A percentile compares a stretch with the other conserved stretches of the same genome.
Conservation (phyloP, 345 rosid genomes). For the Gynandropsis gynandra region DNA sequence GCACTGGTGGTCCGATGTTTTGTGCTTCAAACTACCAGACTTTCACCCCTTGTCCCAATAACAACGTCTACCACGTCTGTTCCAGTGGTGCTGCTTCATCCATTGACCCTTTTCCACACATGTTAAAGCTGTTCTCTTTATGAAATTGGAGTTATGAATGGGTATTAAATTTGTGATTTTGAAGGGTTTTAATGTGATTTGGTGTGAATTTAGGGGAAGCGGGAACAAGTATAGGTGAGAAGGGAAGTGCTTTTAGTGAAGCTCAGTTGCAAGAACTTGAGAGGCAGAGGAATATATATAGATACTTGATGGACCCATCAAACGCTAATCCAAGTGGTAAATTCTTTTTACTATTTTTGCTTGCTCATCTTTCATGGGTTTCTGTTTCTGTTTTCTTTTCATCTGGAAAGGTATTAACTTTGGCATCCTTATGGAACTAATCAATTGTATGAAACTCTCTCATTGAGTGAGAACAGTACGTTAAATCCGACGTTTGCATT, state of each 20-base stretch:
- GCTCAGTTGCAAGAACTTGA: slow-evolving; percentile 80
- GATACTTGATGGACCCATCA: slow-evolving; percentile 47
- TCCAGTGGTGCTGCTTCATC: slow-evolving; percentile 31
- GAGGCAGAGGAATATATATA: slow-evolving; percentile 71
- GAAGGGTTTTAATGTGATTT: slow-evolving; percentile 8
- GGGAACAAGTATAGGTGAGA: slow-evolving; percentile 30
- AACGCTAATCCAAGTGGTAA: slow-evolving; percentile 23
- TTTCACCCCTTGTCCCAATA: slow-evolving; percentile 18
- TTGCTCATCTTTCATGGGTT: slow-evolving; percentile 2
- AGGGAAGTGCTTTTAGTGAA: slow-evolving; percentile 59
- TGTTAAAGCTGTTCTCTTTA: slow-evolving; percentile 35
- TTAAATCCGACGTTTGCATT: too few species aligned
- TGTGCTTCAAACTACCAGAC: slow-evolving; percentile 37
- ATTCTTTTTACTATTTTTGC: neutral
- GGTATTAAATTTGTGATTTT: neutral
- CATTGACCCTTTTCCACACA: slow-evolving; percentile 33
- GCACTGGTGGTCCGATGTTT: slow-evolving; percentile 34
- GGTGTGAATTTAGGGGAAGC: slow-evolving; percentile 36
- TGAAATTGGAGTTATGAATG: neutral
- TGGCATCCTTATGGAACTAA: neutral
- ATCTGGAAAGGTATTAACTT: slow-evolving; percentile 25
- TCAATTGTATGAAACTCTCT: neutral
- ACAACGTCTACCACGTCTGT: slow-evolving; percentile 34
- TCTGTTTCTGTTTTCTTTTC: slow-evolving; percentile 40
- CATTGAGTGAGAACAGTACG: too few species aligned